Evolutionary conservation across 2,329 filamentous ascomycete genomes (phyloP).

Genomic region (Alternaria sp.): DNA sequence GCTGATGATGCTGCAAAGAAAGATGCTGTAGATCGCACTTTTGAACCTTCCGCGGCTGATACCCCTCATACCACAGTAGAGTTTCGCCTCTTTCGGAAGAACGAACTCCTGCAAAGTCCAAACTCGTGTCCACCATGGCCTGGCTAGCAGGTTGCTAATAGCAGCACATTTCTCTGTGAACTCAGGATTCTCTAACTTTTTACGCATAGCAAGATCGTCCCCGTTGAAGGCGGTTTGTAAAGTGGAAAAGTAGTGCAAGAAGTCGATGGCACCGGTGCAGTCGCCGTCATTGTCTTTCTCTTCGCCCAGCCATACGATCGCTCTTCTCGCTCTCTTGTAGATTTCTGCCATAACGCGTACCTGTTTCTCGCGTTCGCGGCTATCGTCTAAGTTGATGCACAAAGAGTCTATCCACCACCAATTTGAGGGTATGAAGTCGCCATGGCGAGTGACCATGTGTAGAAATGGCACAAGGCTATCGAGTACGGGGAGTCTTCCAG

Average conservation of each 20-base stretch:
- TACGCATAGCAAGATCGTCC: slow-evolving; percentile 29
- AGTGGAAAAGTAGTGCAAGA: slow-evolving; percentile 33
- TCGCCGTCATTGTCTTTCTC: slow-evolving; percentile 30
- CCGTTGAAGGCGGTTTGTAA: slow-evolving; percentile 32
- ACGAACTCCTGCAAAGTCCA: slow-evolving; percentile 48
- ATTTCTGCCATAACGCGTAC: slow-evolving; percentile 47
- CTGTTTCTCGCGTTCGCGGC: slow-evolving; percentile 38
- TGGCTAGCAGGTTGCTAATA: slow-evolving; percentile 34
- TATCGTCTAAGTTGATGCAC: slow-evolving; percentile 42
- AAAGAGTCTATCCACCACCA: slow-evolving; percentile 49
- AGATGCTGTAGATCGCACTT: slow-evolving; percentile 43
- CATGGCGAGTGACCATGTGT: slow-evolving; percentile 32
- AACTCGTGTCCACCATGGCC: slow-evolving; percentile 42
- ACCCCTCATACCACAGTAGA: slow-evolving; percentile 36
- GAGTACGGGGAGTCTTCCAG: slow-evolving; percentile 28
- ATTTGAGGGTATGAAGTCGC: slow-evolving; percentile 31
- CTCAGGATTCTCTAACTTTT: slow-evolving; percentile 21
- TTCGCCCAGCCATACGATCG: slow-evolving; percentile 41
- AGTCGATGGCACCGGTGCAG: slow-evolving; percentile 38
- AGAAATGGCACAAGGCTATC: slow-evolving; percentile 23
- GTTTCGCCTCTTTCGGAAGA: slow-evolving; percentile 36
- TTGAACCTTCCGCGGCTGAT: slow-evolving; percentile 42
- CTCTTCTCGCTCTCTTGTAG: slow-evolving; percentile 34
- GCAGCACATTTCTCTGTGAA: slow-evolving; percentile 33
- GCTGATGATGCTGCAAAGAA: slow-evolving; percentile 34